phyloP scores from a whole-genome alignment of 371 early-diverging fungal genomes.

The Mortierella sp. region DNA sequence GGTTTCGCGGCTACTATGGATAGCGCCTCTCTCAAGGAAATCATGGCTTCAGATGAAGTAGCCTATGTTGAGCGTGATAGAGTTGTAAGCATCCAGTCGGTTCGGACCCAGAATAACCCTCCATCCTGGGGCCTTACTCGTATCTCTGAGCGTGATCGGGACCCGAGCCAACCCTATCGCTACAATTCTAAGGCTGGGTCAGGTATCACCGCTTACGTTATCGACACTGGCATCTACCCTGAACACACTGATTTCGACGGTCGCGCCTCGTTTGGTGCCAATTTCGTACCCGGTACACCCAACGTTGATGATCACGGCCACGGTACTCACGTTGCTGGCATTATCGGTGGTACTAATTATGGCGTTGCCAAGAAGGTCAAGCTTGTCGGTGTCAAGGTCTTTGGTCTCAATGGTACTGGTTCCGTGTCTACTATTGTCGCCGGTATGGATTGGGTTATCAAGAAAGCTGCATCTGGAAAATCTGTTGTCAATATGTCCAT shows the following conservation, averaged over 20 bases:
- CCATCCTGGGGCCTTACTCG: constrained; percentile 54
- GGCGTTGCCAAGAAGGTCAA: too few relatives aligned
- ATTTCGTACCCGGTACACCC: constrained; percentile 55
- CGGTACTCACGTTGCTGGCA: too few relatives aligned
- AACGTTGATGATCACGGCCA: constrained; percentile 65
- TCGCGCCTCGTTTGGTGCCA: constrained; percentile 45
- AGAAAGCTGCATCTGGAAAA: constrained; percentile 7
- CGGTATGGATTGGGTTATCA: neutral
- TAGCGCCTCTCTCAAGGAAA: constrained; percentile 24
- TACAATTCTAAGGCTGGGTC: too few relatives aligned
- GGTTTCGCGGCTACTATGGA: constrained; percentile 22
- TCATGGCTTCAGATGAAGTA: constrained; percentile 40
- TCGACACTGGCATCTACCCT: too few relatives aligned
- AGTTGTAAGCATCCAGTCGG: constrained; percentile 14
- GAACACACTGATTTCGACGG: constrained; percentile 64
- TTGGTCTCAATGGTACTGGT: too few relatives aligned
- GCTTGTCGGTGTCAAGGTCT: too few relatives aligned
- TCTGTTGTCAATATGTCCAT: constrained; percentile 65
- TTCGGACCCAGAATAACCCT: constrained; percentile 21
- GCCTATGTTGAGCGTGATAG: constrained; percentile 49
- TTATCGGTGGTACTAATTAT: too few relatives aligned
- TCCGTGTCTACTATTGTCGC: too few relatives aligned
- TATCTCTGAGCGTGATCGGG: constrained; percentile 27
- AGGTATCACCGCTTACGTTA: too few relatives aligned
- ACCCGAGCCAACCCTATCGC: neutral